Percentiles rank a stretch among this genome's conserved stretches.
phyloP scores from a whole-genome alignment of 2,329 filamentous ascomycete genomes.

The Sporothrix brasiliensis region DNA sequence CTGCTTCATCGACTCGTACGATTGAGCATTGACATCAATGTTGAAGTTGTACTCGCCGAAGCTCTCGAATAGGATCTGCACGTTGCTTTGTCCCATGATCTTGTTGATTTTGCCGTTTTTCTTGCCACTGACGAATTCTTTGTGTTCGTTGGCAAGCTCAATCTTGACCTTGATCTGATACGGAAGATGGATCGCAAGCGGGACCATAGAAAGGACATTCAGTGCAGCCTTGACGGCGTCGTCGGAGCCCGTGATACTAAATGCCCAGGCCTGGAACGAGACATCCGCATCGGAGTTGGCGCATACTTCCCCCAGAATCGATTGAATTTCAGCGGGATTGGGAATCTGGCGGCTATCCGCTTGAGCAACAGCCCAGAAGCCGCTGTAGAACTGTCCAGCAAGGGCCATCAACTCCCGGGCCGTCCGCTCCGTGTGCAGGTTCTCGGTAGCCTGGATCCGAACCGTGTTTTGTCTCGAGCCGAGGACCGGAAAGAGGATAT shows the following conservation, averaged over 20 bases:
- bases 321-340: constrained; percentile 72
- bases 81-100: constrained; percentile 99
- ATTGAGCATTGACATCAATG: constrained; percentile 91
- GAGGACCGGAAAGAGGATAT: constrained; percentile 86
- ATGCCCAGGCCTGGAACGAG: constrained; percentile 90
- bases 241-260: constrained; percentile 92
- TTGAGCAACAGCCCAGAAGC: constrained; percentile 90
- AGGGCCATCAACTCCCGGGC: constrained; percentile 94
- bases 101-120: constrained; percentile 99
- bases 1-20: constrained; percentile 92
- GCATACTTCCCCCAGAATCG: constrained; percentile 94
- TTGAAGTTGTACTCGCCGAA: constrained; percentile 99
- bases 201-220: constrained; percentile 87
- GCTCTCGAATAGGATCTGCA: constrained; percentile 98
- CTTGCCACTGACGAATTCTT: constrained; percentile 98
- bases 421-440: constrained; percentile 90
- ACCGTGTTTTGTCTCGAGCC: constrained; percentile 83
- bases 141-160: constrained; percentile 98
- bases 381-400: constrained; percentile 96
- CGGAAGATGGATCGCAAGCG: constrained; percentile 81
- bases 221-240: constrained; percentile 96
- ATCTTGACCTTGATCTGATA: constrained; percentile 98
- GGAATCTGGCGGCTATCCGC: constrained; percentile 66
- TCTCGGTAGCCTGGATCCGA: constrained; percentile 89
- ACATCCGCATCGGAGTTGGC: constrained; percentile 95